Evolutionary conservation across 106 monocot species (phyloP).

Genomic region (Dioscorea alata): DNA sequence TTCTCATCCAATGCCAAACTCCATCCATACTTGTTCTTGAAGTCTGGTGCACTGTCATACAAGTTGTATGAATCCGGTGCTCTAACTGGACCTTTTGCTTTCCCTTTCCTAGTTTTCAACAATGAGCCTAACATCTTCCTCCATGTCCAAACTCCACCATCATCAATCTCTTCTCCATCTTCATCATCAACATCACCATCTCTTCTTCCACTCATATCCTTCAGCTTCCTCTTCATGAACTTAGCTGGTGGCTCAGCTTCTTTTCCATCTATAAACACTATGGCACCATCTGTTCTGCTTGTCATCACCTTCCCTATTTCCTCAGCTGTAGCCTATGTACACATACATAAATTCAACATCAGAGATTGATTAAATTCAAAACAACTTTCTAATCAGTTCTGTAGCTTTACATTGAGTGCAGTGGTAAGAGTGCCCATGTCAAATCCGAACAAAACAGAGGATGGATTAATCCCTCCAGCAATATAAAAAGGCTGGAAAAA

Average conservation of each 20-base stretch:
- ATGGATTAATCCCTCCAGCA: constrained; percentile 50
- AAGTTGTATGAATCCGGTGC: constrained; percentile 68
- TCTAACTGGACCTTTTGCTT: constrained; percentile 6
- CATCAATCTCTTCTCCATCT: constrained; percentile 4
- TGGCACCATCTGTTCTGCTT: constrained; percentile 33
- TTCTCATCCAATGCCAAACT: constrained; percentile 50
- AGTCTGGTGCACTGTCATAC: constrained; percentile 50
- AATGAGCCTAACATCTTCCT: constrained; percentile 27
- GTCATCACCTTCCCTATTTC: constrained; percentile 29
- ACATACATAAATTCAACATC: background rate
- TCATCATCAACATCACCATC: constrained; percentile 2
- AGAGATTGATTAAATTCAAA: background rate
- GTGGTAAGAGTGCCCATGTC: constrained; percentile 31
- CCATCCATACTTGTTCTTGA: constrained; percentile 65
- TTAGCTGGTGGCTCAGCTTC: constrained; percentile 6
- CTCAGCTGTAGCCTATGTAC: constrained; percentile 40
- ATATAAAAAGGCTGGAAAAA: constrained; percentile 58
- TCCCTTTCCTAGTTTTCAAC: constrained; percentile 8
- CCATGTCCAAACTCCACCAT: constrained; percentile 27
- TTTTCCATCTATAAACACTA: constrained; percentile 33
- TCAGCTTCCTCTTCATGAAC: background rate
- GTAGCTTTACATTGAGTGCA: constrained; percentile 63
- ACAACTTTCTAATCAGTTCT: background rate
- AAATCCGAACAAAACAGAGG: constrained; percentile 66
- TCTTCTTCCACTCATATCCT: too few relatives aligned